These are phyloP conservation scores for Mayamaea pseudoterrestris DNA, from an alignment of 108 stramenopile genomes.

Conservation along the genomic window DNA sequence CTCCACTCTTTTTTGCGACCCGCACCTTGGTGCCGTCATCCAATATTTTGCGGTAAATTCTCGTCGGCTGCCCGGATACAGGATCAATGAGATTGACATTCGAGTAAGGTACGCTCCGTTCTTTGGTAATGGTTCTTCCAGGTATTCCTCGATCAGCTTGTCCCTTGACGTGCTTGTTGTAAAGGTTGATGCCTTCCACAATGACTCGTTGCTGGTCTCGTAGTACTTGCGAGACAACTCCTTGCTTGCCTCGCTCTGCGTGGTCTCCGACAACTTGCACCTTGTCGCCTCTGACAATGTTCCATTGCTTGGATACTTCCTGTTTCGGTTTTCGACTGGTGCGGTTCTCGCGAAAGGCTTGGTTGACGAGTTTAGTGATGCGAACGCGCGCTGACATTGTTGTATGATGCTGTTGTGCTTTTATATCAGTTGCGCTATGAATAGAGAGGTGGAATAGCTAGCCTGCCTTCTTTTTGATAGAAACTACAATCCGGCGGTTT, in stretches of 20 bases:
- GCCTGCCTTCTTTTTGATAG: too few relatives aligned
- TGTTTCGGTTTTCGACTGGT: constrained; percentile 2
- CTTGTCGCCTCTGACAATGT: constrained; percentile 88
- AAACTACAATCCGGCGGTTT: too few relatives aligned
- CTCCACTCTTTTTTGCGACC: constrained; percentile 79
- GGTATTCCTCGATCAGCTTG: constrained; percentile 52
- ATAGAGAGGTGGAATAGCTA: too few relatives aligned
- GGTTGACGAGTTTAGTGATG: constrained; percentile 1
- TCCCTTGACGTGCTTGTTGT: constrained; percentile 50
- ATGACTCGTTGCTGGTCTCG: constrained; percentile 79
- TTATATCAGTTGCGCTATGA: too few relatives aligned
- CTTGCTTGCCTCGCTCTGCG: constrained; percentile 81
- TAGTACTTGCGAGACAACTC: constrained; percentile 61
- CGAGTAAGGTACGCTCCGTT: constrained; percentile 75
- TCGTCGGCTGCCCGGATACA: constrained; percentile 70
- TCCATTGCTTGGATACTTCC: constrained; percentile 24
- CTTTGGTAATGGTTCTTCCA: constrained; percentile 34
- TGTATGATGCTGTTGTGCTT: constrained; percentile 1
- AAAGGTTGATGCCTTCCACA: constrained; percentile 87
- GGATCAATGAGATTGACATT: constrained; percentile 86
- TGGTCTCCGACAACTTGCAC: constrained; percentile 86
- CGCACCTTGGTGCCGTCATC: constrained; percentile 95
- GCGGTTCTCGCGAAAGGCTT: neutral
- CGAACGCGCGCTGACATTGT: constrained; percentile 4
- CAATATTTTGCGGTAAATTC: constrained; percentile 55